Percentiles rank a stretch among this genome's conserved stretches.
These are phyloP conservation scores for Tetracentron sinense DNA, from an alignment of 164 flowering plant species.

Conservation along the genomic window DNA sequence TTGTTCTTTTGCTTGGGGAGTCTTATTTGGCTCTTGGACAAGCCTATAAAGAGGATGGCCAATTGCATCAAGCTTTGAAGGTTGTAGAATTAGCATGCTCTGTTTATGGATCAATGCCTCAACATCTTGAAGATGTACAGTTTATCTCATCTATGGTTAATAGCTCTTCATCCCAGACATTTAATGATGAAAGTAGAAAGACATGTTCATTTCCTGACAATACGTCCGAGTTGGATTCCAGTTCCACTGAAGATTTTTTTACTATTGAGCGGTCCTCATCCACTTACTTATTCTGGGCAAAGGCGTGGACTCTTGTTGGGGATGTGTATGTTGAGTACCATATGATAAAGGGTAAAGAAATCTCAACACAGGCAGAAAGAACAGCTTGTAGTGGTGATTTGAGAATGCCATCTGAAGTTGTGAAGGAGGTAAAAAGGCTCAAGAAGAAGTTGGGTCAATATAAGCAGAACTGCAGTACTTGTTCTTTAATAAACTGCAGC, in stretches of 20 bases:
- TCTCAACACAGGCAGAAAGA: conserved; percentile 22
- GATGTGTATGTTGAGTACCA: conserved; percentile 81
- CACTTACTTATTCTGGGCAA: conserved; percentile 78
- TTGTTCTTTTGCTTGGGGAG: conserved; percentile 92
- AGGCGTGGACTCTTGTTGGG: conserved; percentile 91
- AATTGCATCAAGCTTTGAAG: conserved; percentile 74
- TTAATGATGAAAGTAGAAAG: conserved; percentile 17
- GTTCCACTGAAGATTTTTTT: too few relatives aligned
- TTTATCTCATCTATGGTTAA: conserved; percentile 72
- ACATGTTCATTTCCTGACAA: conserved; percentile 15
- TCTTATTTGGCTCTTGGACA: conserved; percentile 95
- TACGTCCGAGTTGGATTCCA: conserved; percentile 11
- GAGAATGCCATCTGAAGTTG: conserved; percentile 80
- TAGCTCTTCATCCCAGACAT: conserved; percentile 21
- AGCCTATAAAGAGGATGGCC: conserved; percentile 79
- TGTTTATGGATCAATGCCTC: conserved; percentile 96
- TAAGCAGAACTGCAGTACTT: conserved; percentile 65
- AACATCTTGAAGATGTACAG: conserved; percentile 56
- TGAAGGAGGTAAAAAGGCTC: conserved; percentile 79
- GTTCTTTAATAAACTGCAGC: conserved; percentile 92
- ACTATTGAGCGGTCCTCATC: too few relatives aligned
- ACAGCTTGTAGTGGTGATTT: conserved; percentile 36
- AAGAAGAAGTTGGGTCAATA: conserved; percentile 72
- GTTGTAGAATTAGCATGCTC: conserved; percentile 82
- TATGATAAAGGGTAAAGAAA: conserved; percentile 38